Conservation (phyloP, 495 filamentous ascomycete species). For the Apodospora peruviana region DNA sequence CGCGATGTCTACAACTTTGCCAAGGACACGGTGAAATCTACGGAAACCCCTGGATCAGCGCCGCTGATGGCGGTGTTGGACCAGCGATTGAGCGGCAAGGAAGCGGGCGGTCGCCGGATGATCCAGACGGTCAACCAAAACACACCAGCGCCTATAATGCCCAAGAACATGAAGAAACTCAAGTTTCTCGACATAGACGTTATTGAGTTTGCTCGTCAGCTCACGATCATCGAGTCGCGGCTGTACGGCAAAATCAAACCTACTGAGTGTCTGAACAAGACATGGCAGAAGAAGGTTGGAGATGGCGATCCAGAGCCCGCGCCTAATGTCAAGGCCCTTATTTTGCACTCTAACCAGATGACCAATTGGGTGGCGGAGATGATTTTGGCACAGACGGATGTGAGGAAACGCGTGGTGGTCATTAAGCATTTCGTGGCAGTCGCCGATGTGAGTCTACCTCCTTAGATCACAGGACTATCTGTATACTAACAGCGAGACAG, state of each 20-base stretch:
- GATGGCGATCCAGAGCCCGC: conserved; percentile 84
- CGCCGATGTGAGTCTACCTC: conserved; percentile 66
- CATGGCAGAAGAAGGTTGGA: conserved; percentile 89
- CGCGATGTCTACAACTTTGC: conserved; percentile 86
- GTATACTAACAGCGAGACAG: conserved; percentile 39
- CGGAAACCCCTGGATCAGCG: conserved; percentile 80
- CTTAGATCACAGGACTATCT: background rate
- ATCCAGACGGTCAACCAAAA: conserved; percentile 76
- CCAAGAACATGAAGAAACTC: conserved; percentile 99
- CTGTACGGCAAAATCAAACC: conserved; percentile 93
- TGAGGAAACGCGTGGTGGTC: conserved; percentile 91
- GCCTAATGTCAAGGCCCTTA: conserved; percentile 89
- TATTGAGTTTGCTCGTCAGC: conserved; percentile 89
- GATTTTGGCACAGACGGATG: conserved; percentile 89
- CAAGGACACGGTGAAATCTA: conserved; percentile 83
- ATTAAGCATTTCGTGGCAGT: conserved; percentile 98
- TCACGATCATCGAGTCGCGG: conserved; percentile 94
- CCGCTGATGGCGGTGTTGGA: conserved; percentile 80
- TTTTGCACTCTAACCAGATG: conserved; percentile 95
- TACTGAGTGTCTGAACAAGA: conserved; percentile 95
- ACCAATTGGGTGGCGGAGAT: conserved; percentile 99
- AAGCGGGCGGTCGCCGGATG: conserved; percentile 77
- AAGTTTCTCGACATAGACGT: conserved; percentile 98
- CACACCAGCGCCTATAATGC: conserved; percentile 82
- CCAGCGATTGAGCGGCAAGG: conserved; percentile 79